Evolutionary conservation across 768 basidiomycete genomes (phyloP).

Genomic region (Collybia sordida): DNA sequence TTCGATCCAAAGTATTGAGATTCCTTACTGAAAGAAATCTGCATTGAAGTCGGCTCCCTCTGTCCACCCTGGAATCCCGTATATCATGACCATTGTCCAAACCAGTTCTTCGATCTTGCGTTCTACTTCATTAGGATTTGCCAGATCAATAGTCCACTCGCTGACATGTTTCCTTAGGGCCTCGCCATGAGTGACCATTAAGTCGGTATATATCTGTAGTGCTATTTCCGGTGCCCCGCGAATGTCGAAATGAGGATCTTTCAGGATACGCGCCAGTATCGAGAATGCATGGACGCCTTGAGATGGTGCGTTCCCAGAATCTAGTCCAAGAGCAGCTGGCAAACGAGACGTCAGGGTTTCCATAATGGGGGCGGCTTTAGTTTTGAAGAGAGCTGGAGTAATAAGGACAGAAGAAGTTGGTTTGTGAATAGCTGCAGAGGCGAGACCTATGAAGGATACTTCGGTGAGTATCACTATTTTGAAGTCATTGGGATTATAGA

Average conservation of each 20-base stretch:
- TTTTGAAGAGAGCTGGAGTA: conserved; percentile 21
- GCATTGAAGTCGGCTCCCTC: conserved; percentile 41
- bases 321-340: neutral
- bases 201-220: conserved; percentile 26
- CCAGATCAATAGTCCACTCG: conserved; percentile 42
- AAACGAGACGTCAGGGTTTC: conserved; percentile 6
- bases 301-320: neutral
- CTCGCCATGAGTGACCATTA: conserved; percentile 35
- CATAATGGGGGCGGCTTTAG: neutral
- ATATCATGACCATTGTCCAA: conserved; percentile 55
- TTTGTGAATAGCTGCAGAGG: conserved; percentile 51
- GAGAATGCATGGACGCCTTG: conserved; percentile 42
- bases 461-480: neutral
- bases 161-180: conserved; percentile 39
- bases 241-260: conserved; percentile 40
- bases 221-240: conserved; percentile 11
- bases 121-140: conserved; percentile 36
- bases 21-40: conserved; percentile 42
- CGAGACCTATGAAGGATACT: conserved; percentile 43
- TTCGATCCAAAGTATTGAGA: no score
- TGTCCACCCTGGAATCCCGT: conserved; percentile 54
- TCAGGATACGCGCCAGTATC: conserved; percentile 53
- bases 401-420: conserved; percentile 34
- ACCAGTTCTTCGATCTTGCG: conserved; percentile 62
- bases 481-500: neutral